Percentiles rank a stretch among this genome's conserved stretches.
Conservation (phyloP, 805 yeast species). For the Candida maesae region DNA sequence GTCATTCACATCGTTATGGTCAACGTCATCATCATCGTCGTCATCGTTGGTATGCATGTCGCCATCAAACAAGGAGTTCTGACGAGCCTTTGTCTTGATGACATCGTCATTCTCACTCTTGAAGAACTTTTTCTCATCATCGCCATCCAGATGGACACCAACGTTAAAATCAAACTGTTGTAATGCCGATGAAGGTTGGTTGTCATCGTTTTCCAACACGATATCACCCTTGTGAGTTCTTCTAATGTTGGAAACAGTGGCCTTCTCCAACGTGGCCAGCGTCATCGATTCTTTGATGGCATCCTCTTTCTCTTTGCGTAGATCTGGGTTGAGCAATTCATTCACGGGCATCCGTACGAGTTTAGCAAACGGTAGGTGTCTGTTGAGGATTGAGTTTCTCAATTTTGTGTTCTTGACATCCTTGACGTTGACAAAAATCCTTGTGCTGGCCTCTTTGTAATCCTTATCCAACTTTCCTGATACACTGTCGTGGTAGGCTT, state of each 20-base stretch:
- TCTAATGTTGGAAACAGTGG: constrained; percentile 60
- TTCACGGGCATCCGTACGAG: constrained; percentile 65
- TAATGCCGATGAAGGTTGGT: constrained; percentile 3
- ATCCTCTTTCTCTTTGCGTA: constrained; percentile 63
- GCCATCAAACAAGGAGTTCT: constrained; percentile 11
- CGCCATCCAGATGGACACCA: constrained; percentile 19
- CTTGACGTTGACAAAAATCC: constrained; percentile 56
- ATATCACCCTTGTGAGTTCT: constrained; percentile 90
- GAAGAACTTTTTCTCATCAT: constrained; percentile 22
- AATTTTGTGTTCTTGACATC: constrained; percentile 51
- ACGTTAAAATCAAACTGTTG: constrained; percentile 29
- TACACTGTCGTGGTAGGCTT: constrained; percentile 31
- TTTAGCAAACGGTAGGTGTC: constrained; percentile 49
- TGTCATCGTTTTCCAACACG: constrained; percentile 53
- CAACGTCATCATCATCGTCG: constrained; percentile 23
- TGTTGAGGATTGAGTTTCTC: constrained; percentile 56
- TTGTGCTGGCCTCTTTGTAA: constrained; percentile 68
- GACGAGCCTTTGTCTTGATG: constrained; percentile 14
- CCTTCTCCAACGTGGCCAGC: constrained; percentile 61
- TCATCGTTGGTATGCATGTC: constrained; percentile 18
- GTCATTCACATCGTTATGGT: constrained; percentile 20
- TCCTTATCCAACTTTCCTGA: constrained; percentile 21
- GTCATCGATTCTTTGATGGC: constrained; percentile 67
- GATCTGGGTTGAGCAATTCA: constrained; percentile 75
- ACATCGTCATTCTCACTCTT: constrained; percentile 12